Base-by-base conservation (phyloP, 257 asterid genomes). In the Plantago major region DNA sequence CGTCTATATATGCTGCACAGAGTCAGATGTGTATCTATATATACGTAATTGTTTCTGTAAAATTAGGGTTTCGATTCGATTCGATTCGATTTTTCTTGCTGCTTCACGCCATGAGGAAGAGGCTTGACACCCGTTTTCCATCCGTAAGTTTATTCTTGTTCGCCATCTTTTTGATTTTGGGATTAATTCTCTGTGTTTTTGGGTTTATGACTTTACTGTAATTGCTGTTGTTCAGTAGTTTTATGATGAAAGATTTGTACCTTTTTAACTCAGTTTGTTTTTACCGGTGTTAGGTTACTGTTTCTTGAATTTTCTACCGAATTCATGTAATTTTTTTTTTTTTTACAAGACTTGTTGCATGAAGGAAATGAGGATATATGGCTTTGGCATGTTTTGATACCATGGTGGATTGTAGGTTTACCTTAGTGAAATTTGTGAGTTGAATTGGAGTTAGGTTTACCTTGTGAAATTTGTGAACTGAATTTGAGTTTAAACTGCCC, bases 121-220 rank as follows among this genome's bases (percentile, higher is more conserved):
- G 73, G 81, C 90, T 87, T 13, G 93, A 87, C 63, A 84, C 95
- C 37, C 88, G 95, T 14, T 87, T 87, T 60, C 95, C 95, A 8
- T 93, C 95, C 43, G 95, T 87, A 73, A 80, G 83, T 67, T 15
- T 52, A 19, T 18, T 56, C 19, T 11, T 11, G 17, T 54, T 0
- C 6, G 9, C 7, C 18, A 5, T 58, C 14, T 3, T 40, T 37
- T 44, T 59, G 18, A 4, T 44, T 52, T 22, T 10, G 30, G 55
- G 55, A 14, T 49, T 15, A 49, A 22, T 22, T 17, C 18, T 1
- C 17, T n/a, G 16, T 59, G 9, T 46, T 40, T 57, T 22, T 56
- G 11, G 57, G 11, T 33, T 46, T 51, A 18, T 22, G 26, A 22
- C 11, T 4, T 3, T 15, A 12, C 18, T 48, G 14, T 3, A n/a